Conservation (phyloP, 108 stramenopile species). For the Nitzschia sp. region DNA sequence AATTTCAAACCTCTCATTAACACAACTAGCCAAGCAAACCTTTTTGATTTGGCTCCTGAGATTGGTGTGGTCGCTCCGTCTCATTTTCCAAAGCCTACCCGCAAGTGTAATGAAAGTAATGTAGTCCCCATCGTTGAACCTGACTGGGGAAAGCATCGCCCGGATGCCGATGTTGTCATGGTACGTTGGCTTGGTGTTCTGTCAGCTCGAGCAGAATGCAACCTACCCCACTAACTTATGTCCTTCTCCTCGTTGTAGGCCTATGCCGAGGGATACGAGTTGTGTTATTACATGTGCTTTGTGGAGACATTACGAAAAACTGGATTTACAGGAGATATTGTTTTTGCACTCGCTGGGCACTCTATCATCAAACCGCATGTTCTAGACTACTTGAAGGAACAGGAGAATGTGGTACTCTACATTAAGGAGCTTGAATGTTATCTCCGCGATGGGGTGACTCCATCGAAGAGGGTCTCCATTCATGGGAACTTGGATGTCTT, state of each 20-base stretch:
- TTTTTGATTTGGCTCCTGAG: slow-evolving; percentile 30
- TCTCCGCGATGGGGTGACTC: slow-evolving; percentile 38
- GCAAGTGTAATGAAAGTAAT: slow-evolving; percentile 14
- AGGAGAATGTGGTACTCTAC: slow-evolving; percentile 65
- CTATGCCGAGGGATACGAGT: slow-evolving; percentile 71
- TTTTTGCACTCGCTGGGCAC: slow-evolving; percentile 55
- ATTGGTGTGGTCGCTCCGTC: slow-evolving; percentile 40
- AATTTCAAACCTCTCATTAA: slow-evolving; percentile 16
- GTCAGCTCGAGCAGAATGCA: too few relatives aligned
- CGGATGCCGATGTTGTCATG: slow-evolving; percentile 52
- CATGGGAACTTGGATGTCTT: slow-evolving; percentile 39
- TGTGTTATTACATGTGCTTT: slow-evolving; percentile 67
- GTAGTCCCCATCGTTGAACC: slow-evolving; percentile 38
- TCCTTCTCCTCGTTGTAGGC: slow-evolving; percentile 12
- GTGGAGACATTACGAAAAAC: slow-evolving; percentile 63
- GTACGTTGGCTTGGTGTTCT: slow-evolving; percentile 27
- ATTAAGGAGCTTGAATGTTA: slow-evolving; percentile 60
- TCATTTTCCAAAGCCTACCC: slow-evolving; percentile 42
- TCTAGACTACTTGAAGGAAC: slow-evolving; percentile 61
- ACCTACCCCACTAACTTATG: too few relatives aligned
- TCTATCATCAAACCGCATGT: slow-evolving; percentile 48
- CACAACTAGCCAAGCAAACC: slow-evolving; percentile 9
- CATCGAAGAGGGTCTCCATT: slow-evolving; percentile 35
- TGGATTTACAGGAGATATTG: slow-evolving; percentile 73
- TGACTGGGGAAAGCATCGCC: slow-evolving; percentile 53